These are phyloP conservation scores for Ceratocystis ficicola DNA, from an alignment of 2,329 filamentous ascomycete genomes.

Conservation along the genomic window DNA sequence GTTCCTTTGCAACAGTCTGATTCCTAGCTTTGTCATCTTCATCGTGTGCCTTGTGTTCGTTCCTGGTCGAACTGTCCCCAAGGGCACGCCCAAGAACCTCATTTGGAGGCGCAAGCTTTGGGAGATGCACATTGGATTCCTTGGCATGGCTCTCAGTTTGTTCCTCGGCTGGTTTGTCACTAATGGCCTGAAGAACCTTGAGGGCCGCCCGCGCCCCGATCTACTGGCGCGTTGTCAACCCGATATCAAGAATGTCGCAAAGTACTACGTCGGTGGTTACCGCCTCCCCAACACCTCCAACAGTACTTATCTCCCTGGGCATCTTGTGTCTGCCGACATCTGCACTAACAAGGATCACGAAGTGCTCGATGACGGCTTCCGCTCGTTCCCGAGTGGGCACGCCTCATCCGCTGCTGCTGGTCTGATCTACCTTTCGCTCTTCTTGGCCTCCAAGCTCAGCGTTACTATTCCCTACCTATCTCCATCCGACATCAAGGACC, in stretches of 20 bases:
- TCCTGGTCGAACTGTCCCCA: conserved; percentile 56
- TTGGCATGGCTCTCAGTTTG: conserved; percentile 64
- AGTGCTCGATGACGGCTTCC: conserved; percentile 67
- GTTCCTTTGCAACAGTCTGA: conserved; percentile 47
- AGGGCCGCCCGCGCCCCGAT: conserved; percentile 64
- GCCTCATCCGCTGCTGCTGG: conserved; percentile 62
- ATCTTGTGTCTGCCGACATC: conserved; percentile 61
- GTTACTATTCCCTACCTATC: conserved; percentile 60
- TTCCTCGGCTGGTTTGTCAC: conserved; percentile 68
- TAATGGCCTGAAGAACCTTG: conserved; percentile 69
- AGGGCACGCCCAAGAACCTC: conserved; percentile 48
- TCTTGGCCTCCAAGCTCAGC: conserved; percentile 71
- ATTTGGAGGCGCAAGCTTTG: conserved; percentile 76
- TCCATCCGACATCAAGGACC: conserved; percentile 33
- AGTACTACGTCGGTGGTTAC: conserved; percentile 53
- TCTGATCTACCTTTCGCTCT: conserved; percentile 73
- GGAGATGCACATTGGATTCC: conserved; percentile 78
- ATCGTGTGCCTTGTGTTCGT: conserved; percentile 57
- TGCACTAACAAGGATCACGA: conserved; percentile 53
- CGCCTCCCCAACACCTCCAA: conserved; percentile 43
- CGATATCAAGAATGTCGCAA: conserved; percentile 49
- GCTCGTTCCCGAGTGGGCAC: conserved; percentile 53
- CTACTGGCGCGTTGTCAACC: conserved; percentile 68
- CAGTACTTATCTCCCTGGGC: conserved; percentile 17
- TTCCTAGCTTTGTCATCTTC: conserved; percentile 56